Conservation (phyloP, 2,329 filamentous ascomycete genomes). For the Aspergillus aculeatus region DNA sequence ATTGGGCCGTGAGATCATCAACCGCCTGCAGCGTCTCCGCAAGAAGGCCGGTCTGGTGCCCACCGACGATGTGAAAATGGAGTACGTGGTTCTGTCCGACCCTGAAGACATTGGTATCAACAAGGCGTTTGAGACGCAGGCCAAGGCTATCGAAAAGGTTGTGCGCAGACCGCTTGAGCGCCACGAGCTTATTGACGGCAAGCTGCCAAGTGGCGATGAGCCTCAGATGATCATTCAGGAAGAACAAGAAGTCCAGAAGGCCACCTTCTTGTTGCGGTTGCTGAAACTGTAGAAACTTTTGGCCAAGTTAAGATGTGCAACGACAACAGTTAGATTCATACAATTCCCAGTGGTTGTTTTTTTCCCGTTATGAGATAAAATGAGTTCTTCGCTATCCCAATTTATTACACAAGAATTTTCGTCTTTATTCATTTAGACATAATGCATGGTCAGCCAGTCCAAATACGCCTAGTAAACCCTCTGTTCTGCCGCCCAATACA, state of each 20-base stretch:
- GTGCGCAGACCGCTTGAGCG: slow-evolving; percentile 74
- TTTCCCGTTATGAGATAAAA: slow-evolving; percentile 4
- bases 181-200: slow-evolving; percentile 59
- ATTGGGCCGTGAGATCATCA: slow-evolving; percentile 85
- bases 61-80: slow-evolving; percentile 94
- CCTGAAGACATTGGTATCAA: slow-evolving; percentile 73
- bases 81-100: slow-evolving; percentile 78
- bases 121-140: slow-evolving; percentile 67
- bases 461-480: slow-evolving; percentile 1
- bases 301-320: slow-evolving; percentile 5
- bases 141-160: slow-evolving; percentile 69
- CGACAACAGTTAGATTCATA: slow-evolving; percentile 10
- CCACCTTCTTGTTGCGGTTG: slow-evolving; percentile 73
- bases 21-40: slow-evolving; percentile 84
- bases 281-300: slow-evolving; percentile 61
- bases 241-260: slow-evolving; percentile 81
- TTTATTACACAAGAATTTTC: not conserved
- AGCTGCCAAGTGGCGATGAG: slow-evolving; percentile 53
- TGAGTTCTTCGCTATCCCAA: not conserved
- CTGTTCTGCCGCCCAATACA: slow-evolving; percentile 3
- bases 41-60: slow-evolving; percentile 90
- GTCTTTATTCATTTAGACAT: not conserved
- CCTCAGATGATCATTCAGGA: slow-evolving; percentile 72
- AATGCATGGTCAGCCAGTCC: slow-evolving; percentile 1
- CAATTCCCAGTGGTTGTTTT: slow-evolving; percentile 8